A percentile compares a stretch with the other conserved stretches of the same genome.
Evolutionary conservation across 768 basidiomycete genomes (phyloP).

Genomic region (Crepidotus variabilis): DNA sequence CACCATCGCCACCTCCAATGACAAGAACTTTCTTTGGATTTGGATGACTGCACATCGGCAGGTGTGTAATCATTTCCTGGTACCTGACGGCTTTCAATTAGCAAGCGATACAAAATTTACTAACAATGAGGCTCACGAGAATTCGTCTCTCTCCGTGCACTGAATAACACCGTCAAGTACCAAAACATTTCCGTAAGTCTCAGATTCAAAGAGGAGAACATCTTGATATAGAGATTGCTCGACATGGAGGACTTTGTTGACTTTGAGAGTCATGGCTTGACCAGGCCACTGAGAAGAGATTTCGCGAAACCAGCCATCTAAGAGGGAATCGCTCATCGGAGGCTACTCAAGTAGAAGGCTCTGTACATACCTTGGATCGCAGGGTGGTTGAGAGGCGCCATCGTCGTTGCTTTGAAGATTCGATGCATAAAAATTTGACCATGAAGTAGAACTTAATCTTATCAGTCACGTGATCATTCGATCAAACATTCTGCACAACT

Average conservation of each 20-base stretch:
- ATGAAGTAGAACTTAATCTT: too few species aligned
- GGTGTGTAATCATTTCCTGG: constrained; percentile 98
- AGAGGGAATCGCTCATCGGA: not conserved
- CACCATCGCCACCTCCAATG: constrained; percentile 97
- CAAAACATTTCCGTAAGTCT: constrained; percentile 95
- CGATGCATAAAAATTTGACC: not conserved
- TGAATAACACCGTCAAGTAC: constrained; percentile 95
- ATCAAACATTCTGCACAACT: too few species aligned
- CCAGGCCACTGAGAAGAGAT: constrained; percentile 96
- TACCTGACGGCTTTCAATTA: constrained; percentile 42
- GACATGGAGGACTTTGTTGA: constrained; percentile 90
- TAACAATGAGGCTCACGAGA: constrained; percentile 64
- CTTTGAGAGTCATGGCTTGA: constrained; percentile 95
- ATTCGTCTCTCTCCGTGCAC: constrained; percentile 97
- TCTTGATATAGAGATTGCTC: constrained; percentile 96
- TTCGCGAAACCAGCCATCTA: constrained; percentile 95
- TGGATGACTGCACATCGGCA: constrained; percentile 95
- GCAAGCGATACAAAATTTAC: not conserved
- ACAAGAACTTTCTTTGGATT: constrained; percentile 95
- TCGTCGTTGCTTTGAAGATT: constrained; percentile 15
- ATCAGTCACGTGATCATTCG: too few species aligned
- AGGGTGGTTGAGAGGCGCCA: constrained; percentile 56
- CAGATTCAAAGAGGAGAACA: constrained; percentile 94
- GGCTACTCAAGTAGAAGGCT: not conserved
- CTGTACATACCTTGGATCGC: constrained; percentile 42